These are phyloP conservation scores for Nicotiana sylvestris DNA, from an alignment of 257 asterid species.

Conservation along the genomic window DNA sequence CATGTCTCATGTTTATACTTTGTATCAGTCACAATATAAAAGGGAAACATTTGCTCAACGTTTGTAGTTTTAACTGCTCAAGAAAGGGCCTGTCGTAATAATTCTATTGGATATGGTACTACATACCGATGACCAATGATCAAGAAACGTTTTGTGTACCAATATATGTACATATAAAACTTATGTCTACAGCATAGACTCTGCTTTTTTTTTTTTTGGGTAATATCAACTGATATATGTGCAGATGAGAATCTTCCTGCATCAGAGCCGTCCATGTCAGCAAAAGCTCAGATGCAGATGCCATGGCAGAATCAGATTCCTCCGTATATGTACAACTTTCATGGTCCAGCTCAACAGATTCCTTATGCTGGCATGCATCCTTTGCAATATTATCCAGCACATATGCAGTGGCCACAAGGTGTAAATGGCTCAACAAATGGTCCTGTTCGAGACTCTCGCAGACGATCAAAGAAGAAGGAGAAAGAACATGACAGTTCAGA, in stretches of 20 bases:
- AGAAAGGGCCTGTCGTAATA: not conserved
- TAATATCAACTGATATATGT: slow-evolving; percentile 2
- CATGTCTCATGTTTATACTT: not conserved
- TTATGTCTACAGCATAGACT: not conserved
- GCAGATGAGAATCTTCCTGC: slow-evolving; percentile 44
- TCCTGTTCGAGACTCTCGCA: slow-evolving; percentile 17
- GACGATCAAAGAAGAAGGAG: slow-evolving; percentile 45
- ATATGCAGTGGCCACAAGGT: slow-evolving; percentile 46
- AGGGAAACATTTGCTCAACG: not conserved
- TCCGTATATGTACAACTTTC: slow-evolving; percentile 61
- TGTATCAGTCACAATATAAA: not conserved
- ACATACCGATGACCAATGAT: not conserved
- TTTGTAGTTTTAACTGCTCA: not conserved
- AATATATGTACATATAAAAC: not conserved
- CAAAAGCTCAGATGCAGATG: slow-evolving; percentile 50
- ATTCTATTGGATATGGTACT: not conserved
- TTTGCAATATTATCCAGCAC: slow-evolving; percentile 53
- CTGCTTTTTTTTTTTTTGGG: not conserved
- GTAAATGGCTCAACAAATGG: slow-evolving; percentile 30
- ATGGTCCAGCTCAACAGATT: slow-evolving; percentile 44
- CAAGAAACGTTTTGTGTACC: not conserved
- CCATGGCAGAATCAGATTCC: slow-evolving; percentile 86
- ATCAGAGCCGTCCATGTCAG: slow-evolving; percentile 31
- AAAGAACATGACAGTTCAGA: slow-evolving; percentile 46
- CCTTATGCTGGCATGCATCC: slow-evolving; percentile 56